These are phyloP conservation scores for Jackrogersella multiformis DNA, from an alignment of 495 filamentous ascomycete genomes.

Conservation along the genomic window DNA sequence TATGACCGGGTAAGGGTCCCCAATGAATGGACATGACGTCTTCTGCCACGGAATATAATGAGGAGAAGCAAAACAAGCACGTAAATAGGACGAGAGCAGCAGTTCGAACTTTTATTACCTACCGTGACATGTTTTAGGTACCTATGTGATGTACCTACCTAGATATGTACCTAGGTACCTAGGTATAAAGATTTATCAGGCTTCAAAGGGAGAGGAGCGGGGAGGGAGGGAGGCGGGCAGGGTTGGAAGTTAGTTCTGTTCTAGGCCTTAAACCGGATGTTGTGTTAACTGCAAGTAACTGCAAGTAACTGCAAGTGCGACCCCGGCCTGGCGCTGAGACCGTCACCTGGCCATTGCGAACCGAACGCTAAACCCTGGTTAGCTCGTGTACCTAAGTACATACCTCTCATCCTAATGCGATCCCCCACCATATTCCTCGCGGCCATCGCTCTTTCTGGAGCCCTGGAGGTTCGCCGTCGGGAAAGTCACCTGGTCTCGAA, in stretches of 20 bases:
- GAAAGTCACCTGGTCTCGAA: slow-evolving; percentile 32
- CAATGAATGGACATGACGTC: too few relatives aligned
- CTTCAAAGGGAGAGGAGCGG: not conserved
- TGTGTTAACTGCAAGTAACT: too few relatives aligned
- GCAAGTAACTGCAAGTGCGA: slow-evolving; percentile 34
- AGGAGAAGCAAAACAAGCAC: too few relatives aligned
- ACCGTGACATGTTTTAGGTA: too few relatives aligned
- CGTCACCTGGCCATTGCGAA: slow-evolving; percentile 36
- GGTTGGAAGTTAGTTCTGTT: too few relatives aligned
- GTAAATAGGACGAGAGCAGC: too few relatives aligned
- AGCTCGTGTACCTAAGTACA: slow-evolving; percentile 27
- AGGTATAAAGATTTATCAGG: not conserved
- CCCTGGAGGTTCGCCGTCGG: slow-evolving; percentile 31
- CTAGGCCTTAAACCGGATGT: not conserved
- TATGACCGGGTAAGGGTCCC: too few relatives aligned
- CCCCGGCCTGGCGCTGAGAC: slow-evolving; percentile 32
- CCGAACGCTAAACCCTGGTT: slow-evolving; percentile 3
- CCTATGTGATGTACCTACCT: too few relatives aligned
- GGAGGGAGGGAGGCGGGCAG: too few relatives aligned
- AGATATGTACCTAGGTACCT: not conserved
- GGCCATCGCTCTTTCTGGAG: slow-evolving; percentile 22
- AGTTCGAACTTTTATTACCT: too few relatives aligned
- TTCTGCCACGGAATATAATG: too few relatives aligned
- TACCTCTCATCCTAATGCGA: slow-evolving; percentile 25
- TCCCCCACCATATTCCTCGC: slow-evolving; percentile 30